Evolutionary conservation across 768 basidiomycete genomes (phyloP), one percentile per base, ranked within the genome.

Genomic region (Leccinum boreale): DNA sequence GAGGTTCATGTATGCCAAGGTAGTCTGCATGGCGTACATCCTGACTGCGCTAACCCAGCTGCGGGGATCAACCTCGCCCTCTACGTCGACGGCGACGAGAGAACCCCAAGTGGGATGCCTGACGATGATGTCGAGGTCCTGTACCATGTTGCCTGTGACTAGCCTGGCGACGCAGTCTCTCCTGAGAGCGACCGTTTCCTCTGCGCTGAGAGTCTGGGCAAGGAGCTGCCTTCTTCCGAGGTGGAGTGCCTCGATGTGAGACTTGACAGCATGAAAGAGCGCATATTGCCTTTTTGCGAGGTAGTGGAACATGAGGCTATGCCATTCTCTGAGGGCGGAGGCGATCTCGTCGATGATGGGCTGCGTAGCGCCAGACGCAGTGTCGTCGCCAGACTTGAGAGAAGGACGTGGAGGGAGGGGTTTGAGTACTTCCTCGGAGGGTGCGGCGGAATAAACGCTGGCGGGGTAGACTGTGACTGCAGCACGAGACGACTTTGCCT

Each of bases 261-360:
- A 87, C 57, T 85, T 85, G 55, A 98, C 92, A 8, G 84, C 78
- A 59, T 88, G 84, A 73, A 98, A 98, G 19, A 94, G 83, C 44
- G 83, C 83, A 76, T 98, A 98, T 65, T 98, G 91, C 55, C 94
- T 84, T 47, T 85, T 81, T 9, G 90, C 87, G 44, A 98, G 87
- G 71, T 97, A 94, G 60, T 88, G 88, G 68, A 93, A 94, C 82
- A 98, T 89, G 52, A 94, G 78, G 35, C 84, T 83, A 67, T 96
- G 90, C 94, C 95, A 98, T 82, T 98, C 96, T 39, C 96, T 86
- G 46, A 98, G 76, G 0, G 96, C 95, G 8, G 93, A 96, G 0
- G 96, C 92, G 62, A 98, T 96, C 77, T 98, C 96, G 74, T 98
- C 96, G 52, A 98, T 85, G 68, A 98, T 88, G 10, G 96, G 96